Evolutionary conservation across 805 yeast genomes (phyloP).

Genomic region (Grigorovia transvaalensis): DNA sequence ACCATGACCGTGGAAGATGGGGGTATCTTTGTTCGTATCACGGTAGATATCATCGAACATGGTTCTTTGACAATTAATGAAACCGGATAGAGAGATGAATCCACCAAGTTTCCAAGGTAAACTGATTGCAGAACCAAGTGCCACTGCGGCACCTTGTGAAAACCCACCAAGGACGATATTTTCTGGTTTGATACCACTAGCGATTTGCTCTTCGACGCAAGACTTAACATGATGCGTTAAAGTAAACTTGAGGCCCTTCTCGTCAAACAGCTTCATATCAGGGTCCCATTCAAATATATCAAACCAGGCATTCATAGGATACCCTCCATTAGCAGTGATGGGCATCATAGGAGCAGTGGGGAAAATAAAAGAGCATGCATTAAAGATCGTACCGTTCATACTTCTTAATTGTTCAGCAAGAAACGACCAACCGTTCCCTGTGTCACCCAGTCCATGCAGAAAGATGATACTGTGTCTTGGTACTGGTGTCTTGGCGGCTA

Average conservation of each 20-base stretch:
- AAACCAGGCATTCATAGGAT: conserved; percentile 77
- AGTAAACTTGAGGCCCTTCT: conserved; percentile 42
- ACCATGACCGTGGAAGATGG: conserved; percentile 87
- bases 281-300: conserved; percentile 53
- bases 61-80: conserved; percentile 24
- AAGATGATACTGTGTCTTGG: conserved; percentile 62
- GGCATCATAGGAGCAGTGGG: conserved; percentile 81
- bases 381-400: conserved; percentile 31
- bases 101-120: conserved; percentile 66
- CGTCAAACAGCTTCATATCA: conserved; percentile 35
- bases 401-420: conserved; percentile 51
- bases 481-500: conserved; percentile 25
- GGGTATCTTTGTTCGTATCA: conserved; percentile 49
- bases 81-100: conserved; percentile 67
- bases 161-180: conserved; percentile 89
- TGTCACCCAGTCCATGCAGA: conserved; percentile 86
- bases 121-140: conserved; percentile 50
- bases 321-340: conserved; percentile 58
- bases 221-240: conserved; percentile 26
- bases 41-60: conserved; percentile 2
- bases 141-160: conserved; percentile 84
- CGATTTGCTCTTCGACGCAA: conserved; percentile 44
- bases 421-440: conserved; percentile 84
- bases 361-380: conserved; percentile 62
- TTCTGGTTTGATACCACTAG: conserved; percentile 44